Percentiles rank a stretch among this genome's conserved stretches.
Conservation (phyloP, 768 basidiomycete species). For the Leccinum truebloodii region DNA sequence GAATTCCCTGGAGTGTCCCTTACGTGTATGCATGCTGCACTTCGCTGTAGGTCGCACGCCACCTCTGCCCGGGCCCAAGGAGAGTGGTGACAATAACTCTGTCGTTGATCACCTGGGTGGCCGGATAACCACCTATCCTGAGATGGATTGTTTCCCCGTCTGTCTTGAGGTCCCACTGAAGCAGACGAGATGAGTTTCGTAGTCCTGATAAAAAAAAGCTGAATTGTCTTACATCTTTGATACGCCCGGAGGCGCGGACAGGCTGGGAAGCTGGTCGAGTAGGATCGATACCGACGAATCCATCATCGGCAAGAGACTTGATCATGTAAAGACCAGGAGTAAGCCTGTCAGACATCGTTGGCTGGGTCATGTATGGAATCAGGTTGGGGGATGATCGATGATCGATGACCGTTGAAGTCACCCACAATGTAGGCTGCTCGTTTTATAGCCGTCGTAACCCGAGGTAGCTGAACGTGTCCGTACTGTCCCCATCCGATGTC, state of each 20-base stretch:
- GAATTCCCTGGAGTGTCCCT: not conserved
- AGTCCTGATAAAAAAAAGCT: not conserved
- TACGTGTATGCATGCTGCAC: not conserved
- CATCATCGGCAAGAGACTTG: not conserved
- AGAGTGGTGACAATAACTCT: not conserved
- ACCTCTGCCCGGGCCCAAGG: not conserved
- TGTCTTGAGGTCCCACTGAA: not conserved
- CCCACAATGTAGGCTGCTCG: not conserved
- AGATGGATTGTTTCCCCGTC: not conserved
- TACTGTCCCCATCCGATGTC: not conserved
- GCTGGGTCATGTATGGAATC: not conserved
- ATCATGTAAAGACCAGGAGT: not conserved
- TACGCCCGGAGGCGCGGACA: not conserved
- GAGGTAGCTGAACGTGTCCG: not conserved
- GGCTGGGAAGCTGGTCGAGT: not conserved
- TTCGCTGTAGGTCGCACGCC: not conserved
- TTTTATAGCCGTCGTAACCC: not conserved
- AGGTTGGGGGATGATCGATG: not conserved
- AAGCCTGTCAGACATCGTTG: not conserved
- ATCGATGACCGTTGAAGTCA: not conserved
- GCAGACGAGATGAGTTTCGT: not conserved
- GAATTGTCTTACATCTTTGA: not conserved
- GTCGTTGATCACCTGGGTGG: not conserved
- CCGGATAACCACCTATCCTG: not conserved
- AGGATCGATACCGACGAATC: not conserved